Conservation (phyloP, 2,329 filamentous ascomycete species). For the Simplicillium aogashimaense region DNA sequence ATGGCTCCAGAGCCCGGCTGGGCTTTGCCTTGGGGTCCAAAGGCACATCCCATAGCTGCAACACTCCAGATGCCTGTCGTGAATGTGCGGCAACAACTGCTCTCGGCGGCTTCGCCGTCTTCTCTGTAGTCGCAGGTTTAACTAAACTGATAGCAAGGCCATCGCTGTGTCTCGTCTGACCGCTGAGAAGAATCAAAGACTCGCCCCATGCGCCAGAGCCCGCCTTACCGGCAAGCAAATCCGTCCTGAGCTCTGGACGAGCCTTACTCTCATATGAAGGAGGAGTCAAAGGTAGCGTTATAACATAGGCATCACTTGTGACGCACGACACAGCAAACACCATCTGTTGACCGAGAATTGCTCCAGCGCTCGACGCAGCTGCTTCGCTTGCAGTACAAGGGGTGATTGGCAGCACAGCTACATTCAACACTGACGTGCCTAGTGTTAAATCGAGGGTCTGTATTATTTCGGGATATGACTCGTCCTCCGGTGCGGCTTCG, state of each 20-base stretch:
- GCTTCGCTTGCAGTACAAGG: slow-evolving; percentile 36
- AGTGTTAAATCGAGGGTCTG: slow-evolving; percentile 54
- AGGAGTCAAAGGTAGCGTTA: slow-evolving; percentile 51
- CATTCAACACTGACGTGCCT: slow-evolving; percentile 42
- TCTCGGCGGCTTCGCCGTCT: slow-evolving; percentile 22
- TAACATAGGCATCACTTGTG: slow-evolving; percentile 44
- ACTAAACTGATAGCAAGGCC: slow-evolving; percentile 46
- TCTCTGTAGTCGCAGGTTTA: slow-evolving; percentile 29
- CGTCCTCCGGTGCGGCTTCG: slow-evolving; percentile 43
- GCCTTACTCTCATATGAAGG: slow-evolving; percentile 51
- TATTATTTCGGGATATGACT: slow-evolving; percentile 42
- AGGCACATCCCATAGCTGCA: slow-evolving; percentile 49
- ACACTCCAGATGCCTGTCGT: slow-evolving; percentile 45
- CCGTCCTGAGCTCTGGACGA: slow-evolving; percentile 39
- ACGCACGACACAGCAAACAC: slow-evolving; percentile 52
- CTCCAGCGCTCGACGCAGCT: slow-evolving; percentile 33
- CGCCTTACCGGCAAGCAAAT: slow-evolving; percentile 41
- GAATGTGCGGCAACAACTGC: slow-evolving; percentile 52
- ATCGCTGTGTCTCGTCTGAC: slow-evolving; percentile 42
- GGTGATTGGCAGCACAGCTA: slow-evolving; percentile 45
- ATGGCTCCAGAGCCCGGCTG: slow-evolving; percentile 30
- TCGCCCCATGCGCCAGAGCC: slow-evolving; percentile 57
- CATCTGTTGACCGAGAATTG: slow-evolving; percentile 45
- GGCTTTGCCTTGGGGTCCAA: slow-evolving; percentile 28
- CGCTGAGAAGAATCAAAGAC: slow-evolving; percentile 40